Evolutionary conservation across 176 grass and related monocot genomes (phyloP), one percentile per base, ranked within the genome.

Genomic region (Triticum urartu): DNA sequence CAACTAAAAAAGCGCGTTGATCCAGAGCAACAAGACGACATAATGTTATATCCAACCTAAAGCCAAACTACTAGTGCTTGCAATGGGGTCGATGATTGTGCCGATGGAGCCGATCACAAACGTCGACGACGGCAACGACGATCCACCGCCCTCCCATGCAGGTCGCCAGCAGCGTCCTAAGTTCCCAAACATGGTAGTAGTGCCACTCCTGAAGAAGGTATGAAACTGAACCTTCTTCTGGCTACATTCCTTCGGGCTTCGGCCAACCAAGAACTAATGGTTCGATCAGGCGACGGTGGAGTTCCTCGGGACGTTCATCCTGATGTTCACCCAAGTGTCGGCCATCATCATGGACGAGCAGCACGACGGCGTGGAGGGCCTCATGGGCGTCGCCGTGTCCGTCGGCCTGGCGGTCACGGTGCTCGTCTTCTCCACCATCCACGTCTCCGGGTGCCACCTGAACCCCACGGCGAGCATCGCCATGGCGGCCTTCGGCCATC

Each of bases 401-500:
- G 87, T 91, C 4, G 94, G 91, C 0, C 79, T 91, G 22, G 89
- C 87, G 0, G 87, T 95, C 63, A 87, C 68, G 1, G 64, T 91
- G 58, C 81, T 95, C 1, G 84, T 95, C 24, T 64, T 95, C 21
- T 90, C 94, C 26, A 79, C 75, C 62, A 54, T 90, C 17, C 91
- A 95, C 81, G 84, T 95, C 60, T 95, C 91, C 1, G 94, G 91
- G 20, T 92, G 91, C 78, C 94, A 95, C 43, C 66, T 95, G 58
- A 97, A 97, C 45, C 94, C 94, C 0, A 85, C 94, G 2, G 84
- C 94, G 13, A 97, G 89, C 65, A 87, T 94, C 6, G 80, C 94
- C 77, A 92, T 97, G 72, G 43, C 86, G 4, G 42, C 64, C 1
- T 83, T 92, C 47, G 81, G 89, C 1, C 88, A 94, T 35, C 93